Evolutionary conservation across 108 stramenopile species (phyloP).

Genomic region (Stephanodiscus minutulus): DNA sequence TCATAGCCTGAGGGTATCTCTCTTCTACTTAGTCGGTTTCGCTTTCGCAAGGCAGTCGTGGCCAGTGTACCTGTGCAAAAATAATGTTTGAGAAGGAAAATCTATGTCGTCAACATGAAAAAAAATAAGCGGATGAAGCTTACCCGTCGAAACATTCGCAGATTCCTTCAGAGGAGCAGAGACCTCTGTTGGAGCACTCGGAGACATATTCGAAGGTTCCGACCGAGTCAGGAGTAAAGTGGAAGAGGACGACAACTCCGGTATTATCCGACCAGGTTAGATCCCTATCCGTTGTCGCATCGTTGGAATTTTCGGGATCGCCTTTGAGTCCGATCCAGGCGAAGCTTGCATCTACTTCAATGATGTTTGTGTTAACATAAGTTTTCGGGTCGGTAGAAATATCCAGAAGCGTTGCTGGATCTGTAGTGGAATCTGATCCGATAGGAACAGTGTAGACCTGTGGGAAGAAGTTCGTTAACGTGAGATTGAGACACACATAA

Average conservation of each 20-base stretch:
- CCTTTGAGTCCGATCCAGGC: constrained; percentile 59
- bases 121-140: constrained; percentile 24
- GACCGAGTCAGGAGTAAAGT: constrained; percentile 60
- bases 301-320: constrained; percentile 47
- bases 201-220: constrained; percentile 58
- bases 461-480: not conserved
- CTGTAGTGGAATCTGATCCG: constrained; percentile 32
- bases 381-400: constrained; percentile 42
- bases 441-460: constrained; percentile 36
- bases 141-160: constrained; percentile 78
- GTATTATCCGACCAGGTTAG: constrained; percentile 42
- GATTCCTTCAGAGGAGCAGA: constrained; percentile 48
- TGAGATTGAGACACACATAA: not conserved
- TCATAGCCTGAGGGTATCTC: not conserved
- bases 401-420: constrained; percentile 29
- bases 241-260: constrained; percentile 62
- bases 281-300: constrained; percentile 17
- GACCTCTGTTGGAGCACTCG: constrained; percentile 65
- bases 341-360: constrained; percentile 61
- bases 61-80: constrained; percentile 23
- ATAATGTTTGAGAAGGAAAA: not conserved
- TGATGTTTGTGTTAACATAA: constrained; percentile 57
- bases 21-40: not conserved
- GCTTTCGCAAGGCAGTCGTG: constrained; percentile 35
- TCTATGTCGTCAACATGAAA: not conserved